Evolutionary conservation across 371 early-diverging fungal species (phyloP).

Genomic region (Lichtheimia ramosa): DNA sequence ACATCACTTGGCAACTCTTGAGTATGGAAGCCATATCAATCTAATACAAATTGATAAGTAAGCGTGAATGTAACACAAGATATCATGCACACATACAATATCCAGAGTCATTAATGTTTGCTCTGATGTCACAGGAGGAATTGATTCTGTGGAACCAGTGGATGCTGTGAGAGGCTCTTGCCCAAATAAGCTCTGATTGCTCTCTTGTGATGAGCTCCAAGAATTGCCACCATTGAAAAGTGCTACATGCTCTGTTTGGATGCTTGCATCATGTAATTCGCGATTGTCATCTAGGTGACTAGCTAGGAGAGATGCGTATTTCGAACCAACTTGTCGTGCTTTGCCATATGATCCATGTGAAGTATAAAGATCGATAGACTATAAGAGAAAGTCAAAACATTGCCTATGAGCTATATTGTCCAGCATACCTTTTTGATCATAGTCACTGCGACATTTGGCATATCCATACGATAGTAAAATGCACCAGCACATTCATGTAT

Average conservation of each 20-base stretch:
- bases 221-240: conserved; percentile 30
- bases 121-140: conserved; percentile 42
- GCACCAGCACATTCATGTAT: conserved; percentile 43
- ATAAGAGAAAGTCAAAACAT: not conserved
- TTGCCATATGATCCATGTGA: conserved; percentile 42
- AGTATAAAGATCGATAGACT: conserved; percentile 28
- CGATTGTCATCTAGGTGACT: conserved; percentile 28
- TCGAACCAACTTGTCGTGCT: conserved; percentile 29
- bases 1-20: conserved; percentile 49
- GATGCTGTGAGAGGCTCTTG: not conserved
- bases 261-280: conserved; percentile 29
- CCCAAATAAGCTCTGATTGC: too few species aligned
- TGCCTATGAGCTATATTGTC: not conserved
- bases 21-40: conserved; percentile 46
- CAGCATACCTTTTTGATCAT: conserved; percentile 28
- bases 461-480: conserved; percentile 32
- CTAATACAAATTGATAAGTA: not conserved
- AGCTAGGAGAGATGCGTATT: conserved; percentile 24
- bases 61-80: not conserved
- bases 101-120: conserved; percentile 43
- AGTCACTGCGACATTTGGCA: conserved; percentile 37
- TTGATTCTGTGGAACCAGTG: conserved; percentile 28
- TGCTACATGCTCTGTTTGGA: conserved; percentile 7
- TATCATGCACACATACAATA: conserved; percentile 25
- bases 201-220: conserved; percentile 31